Conservation (phyloP, 306 rosid species). For the Corylus heterophylla region DNA sequence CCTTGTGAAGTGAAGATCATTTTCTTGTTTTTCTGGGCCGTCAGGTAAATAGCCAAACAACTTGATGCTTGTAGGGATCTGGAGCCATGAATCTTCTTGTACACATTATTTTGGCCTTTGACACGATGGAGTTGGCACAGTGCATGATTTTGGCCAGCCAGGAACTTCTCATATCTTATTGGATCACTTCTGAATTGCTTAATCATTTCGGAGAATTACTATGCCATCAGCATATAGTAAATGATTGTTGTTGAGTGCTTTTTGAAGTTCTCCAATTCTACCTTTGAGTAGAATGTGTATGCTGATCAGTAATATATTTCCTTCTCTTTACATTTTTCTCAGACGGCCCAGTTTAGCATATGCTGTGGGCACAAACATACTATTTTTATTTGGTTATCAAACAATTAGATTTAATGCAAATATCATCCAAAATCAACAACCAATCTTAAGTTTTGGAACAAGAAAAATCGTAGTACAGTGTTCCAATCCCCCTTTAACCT, state of each 20-base stretch:
- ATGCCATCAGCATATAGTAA: background rate
- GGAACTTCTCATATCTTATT: background rate
- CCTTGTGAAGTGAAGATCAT: constrained; percentile 20
- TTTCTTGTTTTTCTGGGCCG: background rate
- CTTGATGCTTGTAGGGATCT: background rate
- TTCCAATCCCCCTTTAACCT: no score
- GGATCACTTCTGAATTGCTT: background rate
- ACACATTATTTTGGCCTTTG: background rate
- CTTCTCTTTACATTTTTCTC: background rate
- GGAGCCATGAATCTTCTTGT: background rate
- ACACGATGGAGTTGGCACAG: background rate
- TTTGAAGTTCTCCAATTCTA: background rate
- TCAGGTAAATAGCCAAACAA: constrained; percentile 1
- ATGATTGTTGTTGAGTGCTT: background rate
- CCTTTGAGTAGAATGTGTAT: background rate
- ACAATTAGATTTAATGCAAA: background rate
- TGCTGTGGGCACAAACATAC: background rate
- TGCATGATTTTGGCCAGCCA: background rate
- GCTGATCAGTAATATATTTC: background rate
- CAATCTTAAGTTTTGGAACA: no score
- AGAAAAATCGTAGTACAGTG: no score
- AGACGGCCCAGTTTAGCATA: background rate
- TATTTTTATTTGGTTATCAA: background rate
- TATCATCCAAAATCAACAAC: no score
- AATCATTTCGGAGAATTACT: background rate